Base-by-base conservation (phyloP, 768 basidiomycete genomes). In the Boletus barrowsii region DNA sequence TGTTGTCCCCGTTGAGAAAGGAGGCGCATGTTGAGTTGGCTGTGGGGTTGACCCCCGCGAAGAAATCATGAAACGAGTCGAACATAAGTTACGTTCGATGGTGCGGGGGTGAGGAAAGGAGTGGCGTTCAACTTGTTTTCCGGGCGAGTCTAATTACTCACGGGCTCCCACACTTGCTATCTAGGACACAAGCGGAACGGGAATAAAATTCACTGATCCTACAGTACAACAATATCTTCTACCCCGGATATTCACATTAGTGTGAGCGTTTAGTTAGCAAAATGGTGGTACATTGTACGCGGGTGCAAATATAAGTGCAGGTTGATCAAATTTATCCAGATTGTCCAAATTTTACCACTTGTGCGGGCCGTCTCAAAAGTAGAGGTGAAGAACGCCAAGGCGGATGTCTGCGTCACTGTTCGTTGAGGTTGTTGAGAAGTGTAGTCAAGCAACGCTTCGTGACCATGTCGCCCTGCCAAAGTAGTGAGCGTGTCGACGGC, bases 401-500 rank as follows among this genome's bases (percentile, higher is more conserved):
- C 26, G 13, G 3, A 33, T 24, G 30, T 13, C 30, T 29, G 41
- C 17, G 17, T 69, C 49, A 86, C 56, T 82, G 79, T 68, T 90
- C 89, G 59, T 85, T 87, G 59, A 96, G 77, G 71, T 96, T 94
- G 72, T 92, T 88, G 55, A 95, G 79, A 32, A 96, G 79, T 32
- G 92, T 94, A 44, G 90, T 90, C 55, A 96, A 78, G 72, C 93
- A 95, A 64, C 93, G 82, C 76, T 95, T 96, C 26, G 97, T 99
- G 60, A 98, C 97, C 87, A 96, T 93, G 66, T 99, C 97, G 46
- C 94, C 94, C 90, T 93, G 60, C 10, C 18, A 29, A 35, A 18
- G 11, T 17, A 41, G 44, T 71, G 47, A 73, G 62, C 40, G 11
- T 29, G 10, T 18, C 17, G 6, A 41, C 13, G 35, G 4, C 35